Percentiles rank a stretch among this genome's conserved stretches.
phyloP scores from a whole-genome alignment of 2,329 filamentous ascomycete genomes.

The Escovopsis weberi region DNA sequence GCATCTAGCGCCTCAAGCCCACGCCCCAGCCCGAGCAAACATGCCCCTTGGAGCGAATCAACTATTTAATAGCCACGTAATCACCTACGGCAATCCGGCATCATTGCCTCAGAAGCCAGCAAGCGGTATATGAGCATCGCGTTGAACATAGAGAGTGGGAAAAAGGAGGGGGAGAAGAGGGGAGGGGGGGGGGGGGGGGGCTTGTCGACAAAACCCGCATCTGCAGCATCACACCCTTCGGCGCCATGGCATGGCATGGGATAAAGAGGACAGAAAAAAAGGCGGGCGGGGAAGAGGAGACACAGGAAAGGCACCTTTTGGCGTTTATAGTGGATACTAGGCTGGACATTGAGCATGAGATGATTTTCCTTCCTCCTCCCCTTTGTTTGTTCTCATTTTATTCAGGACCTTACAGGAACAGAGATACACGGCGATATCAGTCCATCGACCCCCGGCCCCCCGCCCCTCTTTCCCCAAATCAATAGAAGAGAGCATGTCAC shows the following conservation, averaged over 20 bases:
- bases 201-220: no score
- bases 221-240: constrained; percentile 5
- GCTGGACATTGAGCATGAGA: constrained; percentile 17
- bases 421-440: no score
- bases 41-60: constrained; percentile 29
- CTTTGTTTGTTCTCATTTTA: no score
- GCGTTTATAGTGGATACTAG: constrained; percentile 22
- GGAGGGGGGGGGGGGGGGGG: neutral
- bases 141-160: no score
- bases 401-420: no score
- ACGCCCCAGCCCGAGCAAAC: constrained; percentile 32
- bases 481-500: constrained; percentile 8
- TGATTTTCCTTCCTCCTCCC: constrained; percentile 8
- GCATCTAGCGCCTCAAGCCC: constrained; percentile 23
- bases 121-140: constrained; percentile 25
- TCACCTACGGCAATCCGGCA: constrained; percentile 43
- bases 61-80: constrained; percentile 37
- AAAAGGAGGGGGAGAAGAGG: constrained; percentile 1
- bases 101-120: constrained; percentile 45
- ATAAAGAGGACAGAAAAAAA: constrained; percentile 10
- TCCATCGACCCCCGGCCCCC: no score
- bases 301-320: constrained; percentile 13
- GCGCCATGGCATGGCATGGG: constrained; percentile 18
- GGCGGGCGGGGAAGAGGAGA: no score
- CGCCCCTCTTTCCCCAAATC: neutral